phyloP scores from a whole-genome alignment of 2,329 filamentous ascomycete species.

The Pseudogymnoascus sp. region DNA sequence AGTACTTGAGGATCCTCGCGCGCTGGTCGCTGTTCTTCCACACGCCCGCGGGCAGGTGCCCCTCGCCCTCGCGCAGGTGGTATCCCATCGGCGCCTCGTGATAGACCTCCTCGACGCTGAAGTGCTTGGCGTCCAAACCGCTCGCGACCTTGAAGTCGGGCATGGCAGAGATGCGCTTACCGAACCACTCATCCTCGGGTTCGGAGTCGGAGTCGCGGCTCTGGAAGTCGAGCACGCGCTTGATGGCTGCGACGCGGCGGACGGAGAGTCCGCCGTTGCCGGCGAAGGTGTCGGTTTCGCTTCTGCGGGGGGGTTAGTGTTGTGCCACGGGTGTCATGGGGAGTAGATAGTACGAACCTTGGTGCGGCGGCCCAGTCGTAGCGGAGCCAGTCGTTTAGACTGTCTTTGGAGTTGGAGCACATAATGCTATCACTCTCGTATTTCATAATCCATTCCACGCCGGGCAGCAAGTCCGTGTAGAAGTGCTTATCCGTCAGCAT shows the following conservation, averaged over 20 bases:
- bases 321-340: neutral
- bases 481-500: constrained; percentile 44
- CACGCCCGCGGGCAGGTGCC: constrained; percentile 33
- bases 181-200: constrained; percentile 50
- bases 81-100: constrained; percentile 46
- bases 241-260: constrained; percentile 43
- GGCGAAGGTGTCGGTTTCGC: constrained; percentile 36
- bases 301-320: constrained; percentile 23
- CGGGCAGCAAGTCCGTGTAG: constrained; percentile 43
- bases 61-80: constrained; percentile 40
- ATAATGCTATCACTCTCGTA: constrained; percentile 49
- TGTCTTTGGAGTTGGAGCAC: constrained; percentile 44
- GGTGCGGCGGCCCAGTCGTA: constrained; percentile 48
- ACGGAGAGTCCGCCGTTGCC: constrained; percentile 48
- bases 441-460: constrained; percentile 46
- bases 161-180: constrained; percentile 38
- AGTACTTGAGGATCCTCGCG: constrained; percentile 45
- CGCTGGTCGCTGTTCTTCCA: constrained; percentile 39
- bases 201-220: constrained; percentile 41
- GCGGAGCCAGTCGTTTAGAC: constrained; percentile 45
- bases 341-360: constrained; percentile 30
- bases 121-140: constrained; percentile 31
- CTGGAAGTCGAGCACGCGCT: constrained; percentile 40
- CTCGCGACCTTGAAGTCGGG: constrained; percentile 41
- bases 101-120: constrained; percentile 44